A percentile compares a stretch with the other conserved stretches of the same genome.
These are phyloP conservation scores for Pseudopyrenochaeta lycopersici DNA, from an alignment of 2,329 filamentous ascomycete species.

Conservation along the genomic window DNA sequence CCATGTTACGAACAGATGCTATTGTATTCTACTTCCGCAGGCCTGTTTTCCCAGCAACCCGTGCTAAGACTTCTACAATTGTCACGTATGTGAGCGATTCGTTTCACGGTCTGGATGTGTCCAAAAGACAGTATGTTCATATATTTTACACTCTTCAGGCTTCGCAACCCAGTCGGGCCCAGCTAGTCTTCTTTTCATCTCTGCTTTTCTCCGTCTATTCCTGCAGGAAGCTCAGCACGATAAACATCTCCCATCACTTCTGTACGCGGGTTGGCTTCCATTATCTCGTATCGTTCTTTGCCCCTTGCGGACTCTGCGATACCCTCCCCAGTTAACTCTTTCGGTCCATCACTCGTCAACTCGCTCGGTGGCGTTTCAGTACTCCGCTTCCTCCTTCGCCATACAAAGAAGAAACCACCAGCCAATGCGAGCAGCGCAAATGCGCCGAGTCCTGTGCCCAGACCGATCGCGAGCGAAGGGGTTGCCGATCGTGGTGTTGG, in stretches of 20 bases:
- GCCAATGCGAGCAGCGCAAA: not conserved
- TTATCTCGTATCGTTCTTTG: constrained; percentile 1
- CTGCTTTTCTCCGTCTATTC: too few species aligned
- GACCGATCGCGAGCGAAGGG: not conserved
- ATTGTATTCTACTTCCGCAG: too few species aligned
- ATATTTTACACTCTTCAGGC: too few species aligned
- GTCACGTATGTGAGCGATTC: too few species aligned
- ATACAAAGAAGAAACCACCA: not conserved
- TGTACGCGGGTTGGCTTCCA: not conserved
- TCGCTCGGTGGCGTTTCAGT: not conserved
- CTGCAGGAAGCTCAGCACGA: constrained; percentile 1
- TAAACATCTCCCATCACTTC: constrained; percentile 1
- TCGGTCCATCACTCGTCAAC: too few species aligned
- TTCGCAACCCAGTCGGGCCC: too few species aligned
- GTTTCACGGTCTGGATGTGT: too few species aligned
- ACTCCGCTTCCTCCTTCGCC: not conserved
- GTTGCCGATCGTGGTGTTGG: not conserved
- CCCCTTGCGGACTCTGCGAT: not conserved
- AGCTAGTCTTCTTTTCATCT: too few species aligned
- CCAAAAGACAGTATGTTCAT: too few species aligned
- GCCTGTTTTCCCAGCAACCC: too few species aligned
- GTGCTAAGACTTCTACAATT: too few species aligned
- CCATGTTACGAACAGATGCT: too few species aligned
- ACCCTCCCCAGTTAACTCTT: not conserved
- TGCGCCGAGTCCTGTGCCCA: not conserved